Conservation (phyloP, 1,284 basidiomycete species). For the Psilocybe mexicana region DNA sequence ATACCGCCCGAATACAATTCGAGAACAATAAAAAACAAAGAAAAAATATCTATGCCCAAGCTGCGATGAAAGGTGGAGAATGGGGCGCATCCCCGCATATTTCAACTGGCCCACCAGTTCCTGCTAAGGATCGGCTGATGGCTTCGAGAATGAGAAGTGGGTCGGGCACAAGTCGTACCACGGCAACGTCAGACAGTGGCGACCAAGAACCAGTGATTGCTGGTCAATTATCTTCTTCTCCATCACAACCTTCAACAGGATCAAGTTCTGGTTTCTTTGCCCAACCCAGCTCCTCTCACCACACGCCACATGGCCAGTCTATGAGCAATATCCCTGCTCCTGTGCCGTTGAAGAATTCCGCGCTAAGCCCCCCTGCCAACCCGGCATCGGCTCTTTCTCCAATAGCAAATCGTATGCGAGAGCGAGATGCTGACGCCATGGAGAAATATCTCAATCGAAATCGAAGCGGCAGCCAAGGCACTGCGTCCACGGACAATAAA, state of each 20-base stretch:
- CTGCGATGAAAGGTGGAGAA: conserved; percentile 62
- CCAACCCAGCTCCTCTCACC: conserved; percentile 29
- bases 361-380: conserved; percentile 34
- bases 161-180: conserved; percentile 77
- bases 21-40: conserved; percentile 77
- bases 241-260: conserved; percentile 52
- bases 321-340: conserved; percentile 44
- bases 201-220: conserved; percentile 53
- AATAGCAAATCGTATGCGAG: conserved; percentile 73
- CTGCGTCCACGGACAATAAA: conserved; percentile 67
- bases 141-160: conserved; percentile 69
- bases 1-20: conserved; percentile 71
- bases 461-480: conserved; percentile 73
- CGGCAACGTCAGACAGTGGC: conserved; percentile 71
- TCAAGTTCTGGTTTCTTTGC: conserved; percentile 39
- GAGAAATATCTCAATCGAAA: conserved; percentile 79
- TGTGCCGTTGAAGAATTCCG: conserved; percentile 40
- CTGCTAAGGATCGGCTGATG: conserved; percentile 40
- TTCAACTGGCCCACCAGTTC: conserved; percentile 40
- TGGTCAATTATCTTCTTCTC: conserved; percentile 55
- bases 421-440: conserved; percentile 80
- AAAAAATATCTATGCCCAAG: conserved; percentile 65
- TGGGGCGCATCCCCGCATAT: conserved; percentile 45
- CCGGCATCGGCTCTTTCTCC: conserved; percentile 61
- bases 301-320: conserved; percentile 33